A percentile compares a stretch with the other conserved stretches of the same genome.
These are phyloP conservation scores for Saccharomyces hybrid DNA, from an alignment of 1,139 yeast genomes.

Conservation along the genomic window DNA sequence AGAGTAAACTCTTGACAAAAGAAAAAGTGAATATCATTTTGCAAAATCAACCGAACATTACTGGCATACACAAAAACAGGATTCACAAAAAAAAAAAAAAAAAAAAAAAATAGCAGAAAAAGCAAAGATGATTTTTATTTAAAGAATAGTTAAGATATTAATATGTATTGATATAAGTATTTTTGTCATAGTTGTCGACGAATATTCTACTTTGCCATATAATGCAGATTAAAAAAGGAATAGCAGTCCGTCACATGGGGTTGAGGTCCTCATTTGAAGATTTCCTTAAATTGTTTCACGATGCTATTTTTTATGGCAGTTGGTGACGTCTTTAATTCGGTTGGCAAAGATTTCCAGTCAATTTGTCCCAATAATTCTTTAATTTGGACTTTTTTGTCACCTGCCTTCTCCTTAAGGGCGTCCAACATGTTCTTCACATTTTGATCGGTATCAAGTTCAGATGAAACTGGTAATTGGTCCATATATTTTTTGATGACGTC, in stretches of 20 bases:
- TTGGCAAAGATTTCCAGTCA: constrained; percentile 42
- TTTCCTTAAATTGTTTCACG: constrained; percentile 24
- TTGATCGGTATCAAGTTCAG: constrained; percentile 41
- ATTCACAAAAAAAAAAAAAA: no score
- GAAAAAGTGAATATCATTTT: no score
- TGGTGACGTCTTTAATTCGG: constrained; percentile 49
- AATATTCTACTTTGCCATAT: background rate
- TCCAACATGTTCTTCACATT: constrained; percentile 36
- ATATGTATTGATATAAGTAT: background rate
- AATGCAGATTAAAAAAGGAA: background rate
- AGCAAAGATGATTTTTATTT: background rate
- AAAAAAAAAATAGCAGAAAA: no score
- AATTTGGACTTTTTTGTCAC: constrained; percentile 30
- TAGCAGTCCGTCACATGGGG: background rate
- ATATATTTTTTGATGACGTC: constrained; percentile 40
- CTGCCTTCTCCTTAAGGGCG: constrained; percentile 28
- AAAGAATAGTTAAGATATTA: background rate
- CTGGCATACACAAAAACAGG: no score
- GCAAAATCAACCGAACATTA: no score
- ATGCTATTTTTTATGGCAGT: constrained; percentile 28
- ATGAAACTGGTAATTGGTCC: constrained; percentile 43
- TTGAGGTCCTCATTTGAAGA: constrained; percentile 5
- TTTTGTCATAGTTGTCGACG: background rate
- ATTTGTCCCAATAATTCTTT: constrained; percentile 40
- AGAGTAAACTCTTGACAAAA: background rate